A percentile compares a stretch with the other conserved stretches of the same genome.
phyloP scores from a whole-genome alignment of 352 stramenopile genomes.

The Globisporangium radiosum region DNA sequence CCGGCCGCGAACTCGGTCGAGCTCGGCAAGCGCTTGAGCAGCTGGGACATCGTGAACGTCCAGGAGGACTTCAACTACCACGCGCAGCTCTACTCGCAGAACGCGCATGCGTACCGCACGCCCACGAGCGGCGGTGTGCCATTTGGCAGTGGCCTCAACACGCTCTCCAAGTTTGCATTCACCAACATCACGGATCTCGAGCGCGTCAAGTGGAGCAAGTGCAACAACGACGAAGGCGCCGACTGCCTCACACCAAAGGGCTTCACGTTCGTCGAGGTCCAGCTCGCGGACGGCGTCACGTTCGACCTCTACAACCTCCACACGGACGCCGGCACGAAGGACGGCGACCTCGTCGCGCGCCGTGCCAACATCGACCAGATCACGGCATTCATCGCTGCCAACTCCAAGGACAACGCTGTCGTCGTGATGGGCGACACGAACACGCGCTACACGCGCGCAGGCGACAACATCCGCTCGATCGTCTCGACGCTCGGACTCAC shows the following conservation, averaged over 20 bases:
- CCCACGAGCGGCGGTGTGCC: conserved; percentile 37
- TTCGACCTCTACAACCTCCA: conserved; percentile 53
- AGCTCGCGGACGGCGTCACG: conserved; percentile 32
- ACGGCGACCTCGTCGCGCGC: conserved; percentile 25
- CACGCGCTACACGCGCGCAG: conserved; percentile 38
- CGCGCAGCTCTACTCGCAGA: conserved; percentile 30
- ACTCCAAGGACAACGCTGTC: conserved; percentile 38
- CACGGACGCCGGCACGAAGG: conserved; percentile 26
- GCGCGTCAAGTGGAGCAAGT: conserved; percentile 37
- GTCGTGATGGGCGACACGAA: conserved; percentile 55
- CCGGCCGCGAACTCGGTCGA: conserved; percentile 34
- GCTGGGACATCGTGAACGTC: conserved; percentile 27
- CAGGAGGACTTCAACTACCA: conserved; percentile 45
- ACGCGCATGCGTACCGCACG: conserved; percentile 35
- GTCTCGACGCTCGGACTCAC: conserved; percentile 21
- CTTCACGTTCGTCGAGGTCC: conserved; percentile 36
- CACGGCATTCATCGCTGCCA: conserved; percentile 30
- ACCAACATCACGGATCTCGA: conserved; percentile 27
- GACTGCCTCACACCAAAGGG: conserved; percentile 57
- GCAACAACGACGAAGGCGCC: conserved; percentile 33
- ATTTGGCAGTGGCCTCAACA: conserved; percentile 41
- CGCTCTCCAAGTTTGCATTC: conserved; percentile 35
- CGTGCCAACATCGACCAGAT: conserved; percentile 37
- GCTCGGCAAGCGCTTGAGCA: conserved; percentile 35
- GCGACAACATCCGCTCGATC: conserved; percentile 34